Base-by-base conservation (phyloP, 257 asterid genomes). In the Solanum arcanum region DNA sequence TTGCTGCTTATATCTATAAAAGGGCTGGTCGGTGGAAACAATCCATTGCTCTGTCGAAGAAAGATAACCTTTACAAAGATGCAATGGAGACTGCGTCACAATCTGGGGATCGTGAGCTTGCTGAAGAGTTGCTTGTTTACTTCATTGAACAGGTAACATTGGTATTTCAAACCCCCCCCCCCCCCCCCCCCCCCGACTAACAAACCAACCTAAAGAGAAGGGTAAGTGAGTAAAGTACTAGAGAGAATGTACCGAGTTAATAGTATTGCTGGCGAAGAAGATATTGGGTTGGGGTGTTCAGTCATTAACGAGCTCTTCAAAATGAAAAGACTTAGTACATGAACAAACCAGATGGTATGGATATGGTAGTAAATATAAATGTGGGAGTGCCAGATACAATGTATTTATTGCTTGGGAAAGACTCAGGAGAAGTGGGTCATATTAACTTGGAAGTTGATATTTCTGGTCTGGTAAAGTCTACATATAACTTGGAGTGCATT, bases 61-160 rank as follows among this genome's bases (percentile, higher is more conserved):
- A 96, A 91, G 99, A 97, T 91, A 96, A 92, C 84, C 94, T 96
- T 49, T 97, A 97, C 94, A 96, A 92, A 91, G 99, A 97, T 90
- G 99, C 99, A 82, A 97, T 97, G 99, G 99, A 96, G 92, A 97
- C 99, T 37, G 98, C 99, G 86, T 97, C 99, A 75, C 99, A 97
- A 89, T 97, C 99, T 82, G 99, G 99, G 29, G 98, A 97, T 76
- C 99, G 99, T 84, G 99, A 97, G 90, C 99, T 97, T 88, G 98
- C 99, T 31, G 99, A 97, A 92, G 99, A 97, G 91, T 92, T 97
- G 93, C 99, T 96, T 91, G 95, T 95, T 78, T 97, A 96, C 91
- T 97, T 97, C 89, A 95, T 97, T 87, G 99, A 97, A 84, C 93
- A 97, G 98, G 99, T 97, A 90, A 68, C 77, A 9, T 7, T 66